A percentile compares a stretch with the other conserved stretches of the same genome.
phyloP scores from a whole-genome alignment of 805 yeast species.

The Debaryomyces hansenii region DNA sequence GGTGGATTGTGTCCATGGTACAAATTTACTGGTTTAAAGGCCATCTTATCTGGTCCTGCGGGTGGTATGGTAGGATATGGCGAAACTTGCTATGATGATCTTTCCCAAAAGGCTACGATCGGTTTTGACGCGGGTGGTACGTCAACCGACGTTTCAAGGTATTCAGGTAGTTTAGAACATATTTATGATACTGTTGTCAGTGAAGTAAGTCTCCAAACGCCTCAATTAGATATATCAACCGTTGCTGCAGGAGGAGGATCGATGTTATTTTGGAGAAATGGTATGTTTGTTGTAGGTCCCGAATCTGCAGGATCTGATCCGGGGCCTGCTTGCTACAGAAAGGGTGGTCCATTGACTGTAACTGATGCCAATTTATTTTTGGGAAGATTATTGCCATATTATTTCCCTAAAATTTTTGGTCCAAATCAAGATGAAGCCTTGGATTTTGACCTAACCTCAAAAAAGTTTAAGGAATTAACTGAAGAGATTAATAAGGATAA shows the following conservation, averaged over 20 bases:
- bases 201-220: slow-evolving; percentile 44
- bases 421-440: slow-evolving; percentile 69
- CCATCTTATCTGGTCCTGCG: slow-evolving; percentile 90
- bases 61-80: slow-evolving; percentile 95
- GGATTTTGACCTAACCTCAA: slow-evolving; percentile 42
- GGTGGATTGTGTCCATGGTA: slow-evolving; percentile 85
- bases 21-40: slow-evolving; percentile 76
- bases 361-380: slow-evolving; percentile 80
- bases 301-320: slow-evolving; percentile 88
- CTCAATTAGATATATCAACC: slow-evolving; percentile 43
- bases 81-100: slow-evolving; percentile 60
- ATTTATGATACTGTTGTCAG: slow-evolving; percentile 47
- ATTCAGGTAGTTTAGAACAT: slow-evolving; percentile 40
- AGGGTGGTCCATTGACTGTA: slow-evolving; percentile 80
- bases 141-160: slow-evolving; percentile 46
- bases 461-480: slow-evolving; percentile 51
- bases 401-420: slow-evolving; percentile 81
- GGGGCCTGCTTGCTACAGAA: slow-evolving; percentile 85
- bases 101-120: slow-evolving; percentile 20
- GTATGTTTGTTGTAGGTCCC: slow-evolving; percentile 73
- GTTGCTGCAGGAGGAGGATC: slow-evolving; percentile 46
- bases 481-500: slow-evolving; percentile 44
- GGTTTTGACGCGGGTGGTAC: slow-evolving; percentile 48
- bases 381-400: slow-evolving; percentile 71
- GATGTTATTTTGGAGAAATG: slow-evolving; percentile 27